Base-by-base conservation (phyloP, 2,329 filamentous ascomycete genomes). In the Penicillium sp. region DNA sequence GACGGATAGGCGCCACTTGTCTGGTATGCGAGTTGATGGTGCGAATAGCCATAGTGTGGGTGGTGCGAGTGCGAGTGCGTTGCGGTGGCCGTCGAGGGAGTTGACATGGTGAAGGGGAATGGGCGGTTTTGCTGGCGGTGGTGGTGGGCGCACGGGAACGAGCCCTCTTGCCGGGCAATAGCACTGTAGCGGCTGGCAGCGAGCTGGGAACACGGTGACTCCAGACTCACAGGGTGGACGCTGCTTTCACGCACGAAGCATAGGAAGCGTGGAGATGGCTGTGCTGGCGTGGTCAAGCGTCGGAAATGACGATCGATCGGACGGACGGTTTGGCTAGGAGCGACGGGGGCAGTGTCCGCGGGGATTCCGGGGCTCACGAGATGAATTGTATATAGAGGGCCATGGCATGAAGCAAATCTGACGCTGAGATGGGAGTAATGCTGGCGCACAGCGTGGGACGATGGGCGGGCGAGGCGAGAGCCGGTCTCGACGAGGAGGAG, bases 81-180 rank as follows among this genome's bases (percentile, higher is more conserved):
- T 68, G 86, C 86, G 72, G 87, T 88, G 67, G 86, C 87, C 68
- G 86, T 88, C 61, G 88, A 90, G 64, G 89, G 89, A 65, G 89
- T 91, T 80, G 89, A 92, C 89, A 93, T 92, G 72, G 62, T 71
- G 68, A 50, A 62, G 67, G 57, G 54, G 23, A 28, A 28, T 28
- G 5, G 59, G 61, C 50, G 38, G 21, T 57, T 55, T 62, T 60
- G 62, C 60, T 62, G 55, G 62, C 63, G 63, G 67, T 65, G 5
- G 16, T 42, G 38, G 38, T 21, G 38, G 38, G 9, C 14, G 33
- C 33, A 33, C 33, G 33, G 33, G 33, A 16, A 38, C n/a, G n/a
- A n/a, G n/a, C n/a, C n/a, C n/a, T n/a, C n/a, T n/a, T n/a, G n/a
- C n/a, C n/a, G n/a, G n/a, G n/a, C n/a, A n/a, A n/a, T n/a, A n/a